These are phyloP conservation scores for Diaporthe amygdali DNA, from an alignment of 2,329 filamentous ascomycete genomes.

Conservation along the genomic window DNA sequence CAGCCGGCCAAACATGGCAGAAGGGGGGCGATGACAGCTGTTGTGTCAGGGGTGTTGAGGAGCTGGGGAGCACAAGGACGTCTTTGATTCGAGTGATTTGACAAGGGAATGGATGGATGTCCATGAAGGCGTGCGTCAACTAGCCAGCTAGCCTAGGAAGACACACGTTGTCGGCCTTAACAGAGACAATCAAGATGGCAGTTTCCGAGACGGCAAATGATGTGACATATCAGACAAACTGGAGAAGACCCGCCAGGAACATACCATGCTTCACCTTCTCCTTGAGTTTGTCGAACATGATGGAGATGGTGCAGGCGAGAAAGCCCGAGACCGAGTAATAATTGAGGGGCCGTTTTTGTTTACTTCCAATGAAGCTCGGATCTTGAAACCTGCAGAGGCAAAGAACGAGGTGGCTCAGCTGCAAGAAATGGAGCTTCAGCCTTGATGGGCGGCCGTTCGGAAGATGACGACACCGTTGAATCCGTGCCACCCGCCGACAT, in stretches of 20 bases:
- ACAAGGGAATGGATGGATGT: neutral
- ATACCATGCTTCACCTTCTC: slow-evolving; percentile 9
- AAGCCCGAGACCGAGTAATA: neutral
- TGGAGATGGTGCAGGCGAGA: neutral
- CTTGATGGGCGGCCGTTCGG: slow-evolving; percentile 1
- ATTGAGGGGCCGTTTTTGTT: neutral
- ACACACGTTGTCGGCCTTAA: neutral
- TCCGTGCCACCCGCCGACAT: slow-evolving; percentile 4
- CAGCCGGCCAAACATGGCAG: neutral
- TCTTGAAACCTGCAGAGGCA: neutral
- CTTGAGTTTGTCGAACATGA: slow-evolving; percentile 9
- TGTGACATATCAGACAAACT: slow-evolving; percentile 16
- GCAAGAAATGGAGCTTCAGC: neutral
- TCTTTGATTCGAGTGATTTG: neutral
- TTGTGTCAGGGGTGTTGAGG: neutral
- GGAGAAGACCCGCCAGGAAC: neutral
- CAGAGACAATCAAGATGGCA: neutral
- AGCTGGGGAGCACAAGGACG: neutral
- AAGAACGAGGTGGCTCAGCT: slow-evolving; percentile 11
- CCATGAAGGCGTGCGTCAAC: neutral
- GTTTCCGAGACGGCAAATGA: neutral
- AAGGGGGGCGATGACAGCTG: slow-evolving; percentile 12
- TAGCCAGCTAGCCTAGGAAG: neutral
- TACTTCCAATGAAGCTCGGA: neutral
- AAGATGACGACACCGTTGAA: slow-evolving; percentile 4